Conservation (phyloP, 768 basidiomycete species). For the Mrakia frigida region DNA sequence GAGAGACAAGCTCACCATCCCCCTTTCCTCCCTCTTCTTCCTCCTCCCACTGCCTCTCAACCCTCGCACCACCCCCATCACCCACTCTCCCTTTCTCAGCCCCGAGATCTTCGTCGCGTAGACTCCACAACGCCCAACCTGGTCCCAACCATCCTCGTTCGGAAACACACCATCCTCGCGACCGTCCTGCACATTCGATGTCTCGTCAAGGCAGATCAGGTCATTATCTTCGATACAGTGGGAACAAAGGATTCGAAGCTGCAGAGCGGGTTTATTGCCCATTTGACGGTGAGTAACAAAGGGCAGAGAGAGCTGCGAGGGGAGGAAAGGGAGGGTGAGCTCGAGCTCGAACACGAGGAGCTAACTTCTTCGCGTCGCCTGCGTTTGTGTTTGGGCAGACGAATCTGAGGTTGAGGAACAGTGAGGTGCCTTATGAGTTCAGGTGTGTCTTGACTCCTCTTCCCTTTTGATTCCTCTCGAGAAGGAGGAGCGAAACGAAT, state of each 20-base stretch:
- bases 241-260: constrained; percentile 80
- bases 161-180: constrained; percentile 82
- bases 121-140: constrained; percentile 91
- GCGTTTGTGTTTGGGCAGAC: not conserved
- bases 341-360: not conserved
- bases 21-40: constrained; percentile 21
- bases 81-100: constrained; percentile 48
- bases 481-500: not conserved
- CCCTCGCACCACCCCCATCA: constrained; percentile 25
- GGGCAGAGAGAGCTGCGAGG: not conserved
- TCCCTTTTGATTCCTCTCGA: not conserved
- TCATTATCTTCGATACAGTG: constrained; percentile 86
- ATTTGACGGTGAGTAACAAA: constrained; percentile 60
- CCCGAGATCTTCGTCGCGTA: constrained; percentile 93
- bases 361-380: not conserved
- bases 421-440: constrained; percentile 71
- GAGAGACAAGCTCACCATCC: not conserved
- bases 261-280: constrained; percentile 81
- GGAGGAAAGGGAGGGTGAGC: not conserved
- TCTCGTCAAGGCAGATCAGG: constrained; percentile 84
- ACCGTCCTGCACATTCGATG: constrained; percentile 94
- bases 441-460: constrained; percentile 49
- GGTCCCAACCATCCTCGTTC: constrained; percentile 84
- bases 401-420: constrained; percentile 23
- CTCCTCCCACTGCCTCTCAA: not conserved